These are phyloP conservation scores for Alternaria viburni DNA, from an alignment of 2,329 filamentous ascomycete species.

Conservation along the genomic window DNA sequence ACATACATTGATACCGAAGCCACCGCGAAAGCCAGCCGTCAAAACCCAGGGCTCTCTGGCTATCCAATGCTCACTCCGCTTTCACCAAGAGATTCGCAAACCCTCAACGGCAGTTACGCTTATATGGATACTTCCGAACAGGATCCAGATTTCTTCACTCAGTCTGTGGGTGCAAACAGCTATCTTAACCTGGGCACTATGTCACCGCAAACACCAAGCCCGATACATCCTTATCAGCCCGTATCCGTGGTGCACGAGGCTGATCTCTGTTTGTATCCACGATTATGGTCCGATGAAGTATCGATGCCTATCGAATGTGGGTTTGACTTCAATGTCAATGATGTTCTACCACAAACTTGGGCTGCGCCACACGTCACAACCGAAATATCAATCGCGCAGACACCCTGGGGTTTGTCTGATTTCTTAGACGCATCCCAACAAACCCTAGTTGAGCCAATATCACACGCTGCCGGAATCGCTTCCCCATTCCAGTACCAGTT, in stretches of 20 bases:
- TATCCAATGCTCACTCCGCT: conserved; percentile 38
- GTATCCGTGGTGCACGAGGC: conserved; percentile 25
- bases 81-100: conserved; percentile 30
- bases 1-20: conserved; percentile 40
- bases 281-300: conserved; percentile 34
- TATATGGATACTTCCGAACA: conserved; percentile 34
- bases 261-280: conserved; percentile 27
- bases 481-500: conserved; percentile 32
- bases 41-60: conserved; percentile 26
- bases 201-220: conserved; percentile 43
- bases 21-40: conserved; percentile 34
- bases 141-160: conserved; percentile 22
- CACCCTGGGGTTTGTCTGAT: conserved; percentile 24
- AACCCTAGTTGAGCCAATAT: conserved; percentile 12
- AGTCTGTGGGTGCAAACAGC: conserved; percentile 21
- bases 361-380: conserved; percentile 22
- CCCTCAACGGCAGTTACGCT: conserved; percentile 32
- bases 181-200: conserved; percentile 28
- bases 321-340: conserved; percentile 26
- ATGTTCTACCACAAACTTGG: conserved; percentile 32
- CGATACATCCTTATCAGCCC: conserved; percentile 30
- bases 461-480: conserved; percentile 26
- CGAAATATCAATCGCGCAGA: conserved; percentile 24
- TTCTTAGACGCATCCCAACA: conserved; percentile 26
- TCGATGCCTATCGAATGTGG: conserved; percentile 31